Percentiles rank a stretch among this genome's conserved stretches.
Conservation (phyloP, 208 protist species). For the Perkinsela sp. region DNA sequence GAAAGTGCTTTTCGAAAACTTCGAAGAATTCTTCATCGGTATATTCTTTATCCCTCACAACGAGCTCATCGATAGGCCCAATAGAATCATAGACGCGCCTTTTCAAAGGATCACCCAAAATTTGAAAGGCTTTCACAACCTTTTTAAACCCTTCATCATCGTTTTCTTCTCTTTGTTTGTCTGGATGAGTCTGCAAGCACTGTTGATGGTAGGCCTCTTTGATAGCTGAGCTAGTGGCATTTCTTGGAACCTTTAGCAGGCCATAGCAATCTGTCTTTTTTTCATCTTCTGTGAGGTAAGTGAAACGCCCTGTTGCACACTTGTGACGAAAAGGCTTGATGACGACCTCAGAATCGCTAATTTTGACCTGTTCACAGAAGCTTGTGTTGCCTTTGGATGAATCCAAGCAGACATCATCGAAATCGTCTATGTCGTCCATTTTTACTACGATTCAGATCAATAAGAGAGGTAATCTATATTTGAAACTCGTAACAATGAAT, state of each 20-base stretch:
- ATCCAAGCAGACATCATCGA: background rate
- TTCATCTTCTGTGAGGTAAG: background rate
- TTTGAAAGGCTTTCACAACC: constrained; percentile 73
- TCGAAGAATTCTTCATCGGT: constrained; percentile 42
- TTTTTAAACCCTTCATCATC: constrained; percentile 73
- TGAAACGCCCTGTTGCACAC: background rate
- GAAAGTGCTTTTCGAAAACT: constrained; percentile 61
- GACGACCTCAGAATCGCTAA: too few species aligned
- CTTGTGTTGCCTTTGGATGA: too few species aligned
- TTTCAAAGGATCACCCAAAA: constrained; percentile 53
- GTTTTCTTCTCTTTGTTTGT: constrained; percentile 56
- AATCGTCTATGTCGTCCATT: background rate
- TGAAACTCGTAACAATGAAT: background rate
- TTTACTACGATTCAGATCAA: background rate
- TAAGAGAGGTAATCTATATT: background rate
- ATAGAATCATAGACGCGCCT: constrained; percentile 71
- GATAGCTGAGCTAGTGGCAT: constrained; percentile 27
- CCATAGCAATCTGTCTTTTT: background rate
- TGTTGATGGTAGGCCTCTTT: constrained; percentile 56
- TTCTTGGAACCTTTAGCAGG: background rate
- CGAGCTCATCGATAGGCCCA: constrained; percentile 68
- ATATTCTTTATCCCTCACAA: constrained; percentile 26
- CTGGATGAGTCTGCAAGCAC: constrained; percentile 76
- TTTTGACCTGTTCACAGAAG: too few species aligned
- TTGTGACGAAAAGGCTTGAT: background rate